Conservation (phyloP, 805 yeast genomes). For the Starmerella vitae region DNA sequence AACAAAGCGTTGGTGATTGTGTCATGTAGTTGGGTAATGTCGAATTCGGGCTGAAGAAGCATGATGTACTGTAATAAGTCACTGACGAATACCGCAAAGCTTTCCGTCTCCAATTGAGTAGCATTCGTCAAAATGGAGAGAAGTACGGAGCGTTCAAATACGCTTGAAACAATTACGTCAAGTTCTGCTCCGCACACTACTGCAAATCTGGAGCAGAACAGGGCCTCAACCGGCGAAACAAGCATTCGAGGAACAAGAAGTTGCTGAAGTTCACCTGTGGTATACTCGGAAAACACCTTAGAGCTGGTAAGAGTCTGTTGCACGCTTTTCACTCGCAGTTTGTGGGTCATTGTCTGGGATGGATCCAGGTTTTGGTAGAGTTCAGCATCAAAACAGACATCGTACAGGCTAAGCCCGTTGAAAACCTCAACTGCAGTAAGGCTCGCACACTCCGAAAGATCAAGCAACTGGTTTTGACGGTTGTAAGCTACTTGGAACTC, state of each 20-base stretch:
- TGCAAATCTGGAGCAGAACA: constrained; percentile 13
- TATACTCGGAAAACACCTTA: background rate
- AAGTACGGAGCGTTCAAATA: constrained; percentile 6
- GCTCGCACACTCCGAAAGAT: background rate
- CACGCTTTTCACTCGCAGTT: constrained; percentile 5
- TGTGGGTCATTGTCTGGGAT: constrained; percentile 5
- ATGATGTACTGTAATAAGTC: constrained; percentile 4
- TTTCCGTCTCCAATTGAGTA: constrained; percentile 16
- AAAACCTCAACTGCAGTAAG: background rate
- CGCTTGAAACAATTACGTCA: background rate
- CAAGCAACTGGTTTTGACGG: background rate
- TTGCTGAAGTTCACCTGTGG: background rate
- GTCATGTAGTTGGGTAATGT: background rate
- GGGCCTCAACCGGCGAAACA: constrained; percentile 14
- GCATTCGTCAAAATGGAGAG: constrained; percentile 7
- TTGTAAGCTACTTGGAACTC: background rate
- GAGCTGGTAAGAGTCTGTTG: background rate
- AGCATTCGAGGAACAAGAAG: constrained; percentile 8
- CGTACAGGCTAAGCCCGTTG: constrained; percentile 3
- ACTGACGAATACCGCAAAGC: constrained; percentile 9
- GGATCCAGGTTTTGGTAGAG: background rate
- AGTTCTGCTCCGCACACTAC: background rate
- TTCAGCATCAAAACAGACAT: constrained; percentile 1
- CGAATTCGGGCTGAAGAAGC: background rate
- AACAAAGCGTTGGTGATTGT: constrained; percentile 6